These are phyloP conservation scores for Albugo laibachii DNA, from an alignment of 352 stramenopile species.

Conservation along the genomic window DNA sequence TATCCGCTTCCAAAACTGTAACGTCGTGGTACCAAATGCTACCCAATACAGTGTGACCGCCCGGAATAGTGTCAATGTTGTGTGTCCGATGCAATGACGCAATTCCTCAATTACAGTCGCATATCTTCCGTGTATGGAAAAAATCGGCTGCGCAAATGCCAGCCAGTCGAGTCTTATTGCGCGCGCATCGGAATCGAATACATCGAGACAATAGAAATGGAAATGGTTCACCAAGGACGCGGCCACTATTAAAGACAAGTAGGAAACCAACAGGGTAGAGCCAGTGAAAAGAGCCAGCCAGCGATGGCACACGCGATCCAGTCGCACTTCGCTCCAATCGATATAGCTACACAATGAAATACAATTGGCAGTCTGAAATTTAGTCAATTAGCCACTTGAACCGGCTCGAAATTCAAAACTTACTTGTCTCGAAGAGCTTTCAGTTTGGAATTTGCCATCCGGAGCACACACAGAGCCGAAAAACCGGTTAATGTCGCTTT, in stretches of 20 bases:
- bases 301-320: conserved; percentile 22
- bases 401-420: conserved; percentile 3
- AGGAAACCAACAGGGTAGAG: conserved; percentile 18
- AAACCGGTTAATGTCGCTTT: conserved; percentile 17
- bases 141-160: too few species aligned
- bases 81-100: too few species aligned
- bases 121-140: too few species aligned
- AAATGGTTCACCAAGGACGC: conserved; percentile 41
- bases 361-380: not conserved
- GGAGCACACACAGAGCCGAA: conserved; percentile 14
- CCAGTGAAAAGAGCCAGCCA: conserved; percentile 20
- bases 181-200: not conserved
- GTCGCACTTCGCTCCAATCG: conserved; percentile 39
- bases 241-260: conserved; percentile 26
- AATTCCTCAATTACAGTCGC: too few species aligned
- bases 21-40: too few species aligned
- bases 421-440: conserved; percentile 45
- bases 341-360: conserved; percentile 23
- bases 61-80: conserved; percentile 3
- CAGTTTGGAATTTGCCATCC: conserved; percentile 30
- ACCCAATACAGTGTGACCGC: too few species aligned
- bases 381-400: not conserved
- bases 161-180: too few species aligned
- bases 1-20: too few species aligned
- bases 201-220: conserved; percentile 28